Evolutionary conservation across 305 asterid genomes (phyloP).

Genomic region (Striga hermonthica): DNA sequence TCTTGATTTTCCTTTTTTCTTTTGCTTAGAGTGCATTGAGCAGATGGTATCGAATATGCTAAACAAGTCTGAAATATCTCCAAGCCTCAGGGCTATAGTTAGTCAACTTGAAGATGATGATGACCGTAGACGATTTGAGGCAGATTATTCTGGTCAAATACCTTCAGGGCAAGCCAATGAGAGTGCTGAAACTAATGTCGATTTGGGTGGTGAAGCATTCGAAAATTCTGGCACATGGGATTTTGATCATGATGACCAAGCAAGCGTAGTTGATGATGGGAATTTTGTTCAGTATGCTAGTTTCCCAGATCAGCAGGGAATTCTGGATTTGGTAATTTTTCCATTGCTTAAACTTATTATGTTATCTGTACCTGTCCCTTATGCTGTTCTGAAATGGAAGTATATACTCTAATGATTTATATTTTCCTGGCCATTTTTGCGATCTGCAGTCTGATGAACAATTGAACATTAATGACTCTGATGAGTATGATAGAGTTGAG

Average conservation of each 20-base stretch:
- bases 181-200: slow-evolving; percentile 37
- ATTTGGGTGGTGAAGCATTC: slow-evolving; percentile 43
- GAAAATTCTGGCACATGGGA: slow-evolving; percentile 57
- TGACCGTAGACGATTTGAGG: slow-evolving; percentile 52
- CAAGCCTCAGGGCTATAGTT: slow-evolving; percentile 68
- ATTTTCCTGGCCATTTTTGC: slow-evolving; percentile 21
- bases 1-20: slow-evolving; percentile 27
- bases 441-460: slow-evolving; percentile 50
- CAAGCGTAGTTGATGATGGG: slow-evolving; percentile 55
- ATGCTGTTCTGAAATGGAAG: slow-evolving; percentile 12
- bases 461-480: slow-evolving; percentile 42
- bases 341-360: slow-evolving; percentile 26
- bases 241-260: slow-evolving; percentile 60
- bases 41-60: slow-evolving; percentile 64
- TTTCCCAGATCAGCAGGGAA: slow-evolving; percentile 51
- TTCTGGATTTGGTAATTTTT: slow-evolving; percentile 41
- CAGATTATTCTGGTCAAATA: slow-evolving; percentile 42
- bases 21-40: slow-evolving; percentile 60
- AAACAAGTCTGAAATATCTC: slow-evolving; percentile 65
- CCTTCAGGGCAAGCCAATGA: slow-evolving; percentile 47
- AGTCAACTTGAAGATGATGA: slow-evolving; percentile 58
- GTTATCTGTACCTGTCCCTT: slow-evolving; percentile 3
- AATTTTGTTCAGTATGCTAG: slow-evolving; percentile 46
- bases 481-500: slow-evolving; percentile 58
- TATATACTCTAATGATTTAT: slow-evolving; percentile 7